Base-by-base conservation (phyloP, 2,329 filamentous ascomycete species). In the Alternaria sp. region DNA sequence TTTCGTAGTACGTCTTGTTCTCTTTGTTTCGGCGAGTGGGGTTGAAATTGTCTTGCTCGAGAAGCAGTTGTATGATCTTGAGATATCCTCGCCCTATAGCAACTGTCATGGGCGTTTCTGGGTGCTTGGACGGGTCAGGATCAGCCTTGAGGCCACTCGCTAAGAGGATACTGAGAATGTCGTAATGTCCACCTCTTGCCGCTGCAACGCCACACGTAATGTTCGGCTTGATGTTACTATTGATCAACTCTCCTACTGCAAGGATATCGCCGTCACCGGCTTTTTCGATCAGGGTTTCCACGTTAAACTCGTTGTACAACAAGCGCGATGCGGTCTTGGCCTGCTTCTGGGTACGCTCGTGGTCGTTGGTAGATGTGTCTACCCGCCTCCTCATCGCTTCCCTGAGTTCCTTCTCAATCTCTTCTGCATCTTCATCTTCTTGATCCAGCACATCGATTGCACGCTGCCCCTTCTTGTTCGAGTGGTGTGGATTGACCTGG, bases 391-490 rank as follows among this genome's bases (percentile, higher is more conserved):
- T 77, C 69, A 86, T 87, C 7, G 86, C 84, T 64, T 85, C 85
- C n/a, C 88, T 86, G 41, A 90, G 89, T 36, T 88, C 84, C 27
- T 95, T 86, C 56, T 92, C 89, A 41, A 97, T 95, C 62, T 93
- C 92, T 16, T 89, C 86, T n/a, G 88, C 89, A 63, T 95, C 90
- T 3, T 96, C 92, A 9, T 88, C 83, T 43, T 94, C 90, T 9
- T 89, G 86, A 32, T 87, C 88, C 11, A 97, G 87, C 58, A 95
- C 86, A 68, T 97, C 94, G 32, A 97, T 86, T 0, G 95, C 94
- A 72, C 97, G 93, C 74, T 97, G 91, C 5, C 95, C 95, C 71
- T 93, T 91, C n/a, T 92, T 89, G 75, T 98, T 97, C 48, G 93
- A 90, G 68, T 93, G 92, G 51, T 93, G 89, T 50, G 95, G 95